Base-by-base conservation (phyloP, 306 rosid genomes). In the Sindora glabra region DNA sequence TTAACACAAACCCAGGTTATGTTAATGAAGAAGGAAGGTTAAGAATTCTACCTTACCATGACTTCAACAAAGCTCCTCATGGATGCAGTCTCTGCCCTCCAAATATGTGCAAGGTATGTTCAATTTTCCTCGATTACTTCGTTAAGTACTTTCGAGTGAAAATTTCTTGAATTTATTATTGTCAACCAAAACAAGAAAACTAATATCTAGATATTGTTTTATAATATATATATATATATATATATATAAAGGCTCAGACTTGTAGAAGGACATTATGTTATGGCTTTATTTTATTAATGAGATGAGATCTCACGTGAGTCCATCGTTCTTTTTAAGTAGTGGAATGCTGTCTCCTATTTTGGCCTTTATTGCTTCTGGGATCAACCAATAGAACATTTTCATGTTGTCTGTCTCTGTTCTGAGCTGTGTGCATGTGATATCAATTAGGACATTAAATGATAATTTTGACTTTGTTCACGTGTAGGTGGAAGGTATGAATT, bases 31-130 rank as follows among this genome's bases (percentile, higher is more conserved):
- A 87, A 77, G 85, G 91, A 62, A 78, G 72, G 61, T 47, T 84
- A 4, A 79, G 73, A 47, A 84, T 87, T 56, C 54, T 54, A 12
- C 95, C 95, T 65, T 58, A 27, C 56, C 84, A 74, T 56, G 84
- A 84, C 40, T 87, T 84, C 65, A 54, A 74, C 54, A 77, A 73
- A 6, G 74, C 75, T 15, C 13, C 87, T 0, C 95, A 84, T 71
- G 82, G 82, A 21, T 83, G 90, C 75, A 23, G 14, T 59, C 69
- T 51, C 60, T 84, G 95, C 68, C 95, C 95, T 62, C 92, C 87
- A 44, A 87, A 87, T 47, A 87, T 87, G 95, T 87, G 95, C 87
- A 87, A 89, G 96, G 96, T 85, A 69, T 25, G 53, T 51, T 1
- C 2, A 21, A 2, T 9, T 24, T 16, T 40, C 2, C 2, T 6